phyloP scores from a whole-genome alignment of 2,329 filamentous ascomycete genomes.

The Monilinia polystroma region DNA sequence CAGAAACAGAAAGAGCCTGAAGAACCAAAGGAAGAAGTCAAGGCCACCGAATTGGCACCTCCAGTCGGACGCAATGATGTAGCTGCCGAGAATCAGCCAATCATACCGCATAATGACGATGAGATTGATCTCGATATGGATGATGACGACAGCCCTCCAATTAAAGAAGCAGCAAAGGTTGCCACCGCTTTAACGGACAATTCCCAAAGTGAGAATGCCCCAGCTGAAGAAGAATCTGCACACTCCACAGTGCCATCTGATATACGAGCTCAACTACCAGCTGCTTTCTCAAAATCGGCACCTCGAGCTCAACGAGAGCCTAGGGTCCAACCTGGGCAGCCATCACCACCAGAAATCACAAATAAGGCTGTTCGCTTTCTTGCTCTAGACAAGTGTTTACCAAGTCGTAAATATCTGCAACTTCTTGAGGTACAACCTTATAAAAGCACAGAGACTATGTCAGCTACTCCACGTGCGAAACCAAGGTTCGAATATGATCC shows the following conservation, averaged over 20 bases:
- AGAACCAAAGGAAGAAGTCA: slow-evolving; percentile 27
- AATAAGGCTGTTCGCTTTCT: slow-evolving; percentile 83
- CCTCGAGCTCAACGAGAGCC: slow-evolving; percentile 29
- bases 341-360: slow-evolving; percentile 68
- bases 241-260: slow-evolving; percentile 54
- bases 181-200: slow-evolving; percentile 63
- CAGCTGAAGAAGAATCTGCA: slow-evolving; percentile 28
- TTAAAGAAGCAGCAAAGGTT: slow-evolving; percentile 19
- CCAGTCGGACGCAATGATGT: background rate
- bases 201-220: slow-evolving; percentile 28
- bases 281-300: slow-evolving; percentile 60
- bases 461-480: slow-evolving; percentile 28
- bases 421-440: slow-evolving; percentile 62
- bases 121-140: slow-evolving; percentile 70
- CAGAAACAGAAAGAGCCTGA: slow-evolving; percentile 9
- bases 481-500: slow-evolving; percentile 65
- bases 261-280: slow-evolving; percentile 71
- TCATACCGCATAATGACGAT: slow-evolving; percentile 54
- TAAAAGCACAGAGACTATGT: slow-evolving; percentile 29
- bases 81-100: background rate
- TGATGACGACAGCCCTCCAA: slow-evolving; percentile 46
- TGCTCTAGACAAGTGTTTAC: slow-evolving; percentile 87
- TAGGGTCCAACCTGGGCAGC: slow-evolving; percentile 51
- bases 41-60: background rate
- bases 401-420: slow-evolving; percentile 78